Evolutionary conservation across 148 eudicot genomes (phyloP), one percentile per base, ranked within the genome.

Genomic region (Polygonum aviculare): DNA sequence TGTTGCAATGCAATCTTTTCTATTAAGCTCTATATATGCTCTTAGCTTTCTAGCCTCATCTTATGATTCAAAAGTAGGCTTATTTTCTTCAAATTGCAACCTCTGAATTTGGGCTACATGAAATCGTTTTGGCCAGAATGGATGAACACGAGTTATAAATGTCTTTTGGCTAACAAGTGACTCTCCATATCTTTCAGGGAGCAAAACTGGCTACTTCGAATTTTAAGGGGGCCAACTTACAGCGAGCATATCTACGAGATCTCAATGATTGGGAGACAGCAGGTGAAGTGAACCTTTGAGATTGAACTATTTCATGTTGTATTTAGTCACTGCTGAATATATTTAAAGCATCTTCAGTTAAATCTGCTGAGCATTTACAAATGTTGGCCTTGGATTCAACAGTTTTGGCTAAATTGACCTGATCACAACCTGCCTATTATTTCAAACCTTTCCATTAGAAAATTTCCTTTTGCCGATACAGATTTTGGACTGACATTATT

Each of bases 171-270:
- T 33, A 15, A 31, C 69, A 26, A 62, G 40, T 59, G 69, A 39
- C 19, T 75, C 33, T 38, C 45, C 65, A 36, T 48, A 35, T 71
- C 49, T 84, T 80, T 52, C 85, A 94, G 97, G 91, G 94, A 75
- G 97, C 97, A 69, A 90, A 90, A 79, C 81, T 94, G 81, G 83
- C 83, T 60, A 90, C 85, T 84, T 88, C 97, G 69, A 94, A 91
- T 79, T 80, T 94, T 78, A 94, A 80, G 74, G 95, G 97, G 77
- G 98, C 98, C 71, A 94, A 94, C 81, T 95, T 94, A 74, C 98
- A 94, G 75, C 88, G 98, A 73, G 97, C 98, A 83, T 94, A 91
- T 80, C 87, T 94, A 74, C 89, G 97, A 47, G 88, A 88, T 76
- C 97, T 94, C 74, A 80, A 94, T 83, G 97, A 91, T 76, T 93